Conservation (phyloP, 148 eudicot genomes). For the Fagopyrum esculentum region DNA sequence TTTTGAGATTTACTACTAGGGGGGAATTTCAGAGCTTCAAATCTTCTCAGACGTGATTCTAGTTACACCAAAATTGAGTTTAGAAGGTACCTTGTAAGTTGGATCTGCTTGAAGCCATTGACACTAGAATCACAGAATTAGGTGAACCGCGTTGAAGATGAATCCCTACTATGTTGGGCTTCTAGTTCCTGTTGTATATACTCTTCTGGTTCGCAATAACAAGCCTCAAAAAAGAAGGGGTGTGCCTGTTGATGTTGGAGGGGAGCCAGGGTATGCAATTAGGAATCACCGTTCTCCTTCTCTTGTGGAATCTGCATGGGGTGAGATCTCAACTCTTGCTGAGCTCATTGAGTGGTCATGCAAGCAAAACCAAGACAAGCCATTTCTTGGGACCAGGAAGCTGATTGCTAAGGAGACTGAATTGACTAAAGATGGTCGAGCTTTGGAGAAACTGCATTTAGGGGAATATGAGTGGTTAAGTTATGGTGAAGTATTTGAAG, state of each 20-base stretch:
- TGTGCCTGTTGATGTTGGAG: conserved; percentile 53
- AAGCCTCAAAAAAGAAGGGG: conserved; percentile 61
- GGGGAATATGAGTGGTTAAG: conserved; percentile 88
- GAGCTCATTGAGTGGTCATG: conserved; percentile 82
- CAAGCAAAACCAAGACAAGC: conserved; percentile 40
- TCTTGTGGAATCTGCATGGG: conserved; percentile 61
- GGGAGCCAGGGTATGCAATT: conserved; percentile 63
- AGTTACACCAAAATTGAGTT: not conserved
- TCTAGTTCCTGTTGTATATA: conserved; percentile 55
- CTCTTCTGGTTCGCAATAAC: conserved; percentile 49
- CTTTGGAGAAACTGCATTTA: conserved; percentile 80
- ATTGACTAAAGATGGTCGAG: conserved; percentile 47
- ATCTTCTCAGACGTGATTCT: not conserved
- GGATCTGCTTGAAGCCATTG: not conserved
- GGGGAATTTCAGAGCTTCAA: no score
- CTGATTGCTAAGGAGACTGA: conserved; percentile 52
- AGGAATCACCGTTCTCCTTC: conserved; percentile 50
- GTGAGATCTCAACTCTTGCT: conserved; percentile 73
- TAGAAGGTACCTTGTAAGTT: not conserved
- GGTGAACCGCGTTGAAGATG: conserved; percentile 30
- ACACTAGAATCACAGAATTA: not conserved
- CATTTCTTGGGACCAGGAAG: conserved; percentile 68
- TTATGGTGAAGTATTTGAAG: conserved; percentile 55
- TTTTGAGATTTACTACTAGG: no score
- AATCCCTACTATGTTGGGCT: conserved; percentile 50